Evolutionary conservation across 495 filamentous ascomycete genomes (phyloP).

Genomic region (Aspergillus taichungensis): DNA sequence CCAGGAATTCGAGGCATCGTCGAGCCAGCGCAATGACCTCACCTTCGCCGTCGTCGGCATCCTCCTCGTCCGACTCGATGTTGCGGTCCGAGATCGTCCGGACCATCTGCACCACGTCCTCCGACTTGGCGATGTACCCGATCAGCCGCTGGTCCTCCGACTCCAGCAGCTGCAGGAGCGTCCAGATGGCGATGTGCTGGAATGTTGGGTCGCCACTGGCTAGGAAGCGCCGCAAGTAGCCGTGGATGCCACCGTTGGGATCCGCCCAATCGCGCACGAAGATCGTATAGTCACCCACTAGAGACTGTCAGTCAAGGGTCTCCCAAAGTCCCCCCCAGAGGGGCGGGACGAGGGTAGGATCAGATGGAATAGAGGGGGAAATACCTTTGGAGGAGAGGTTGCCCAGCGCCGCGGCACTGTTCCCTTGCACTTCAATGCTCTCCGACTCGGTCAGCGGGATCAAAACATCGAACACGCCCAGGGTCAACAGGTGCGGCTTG

Average conservation of each 20-base stretch:
- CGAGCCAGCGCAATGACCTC: constrained; percentile 90
- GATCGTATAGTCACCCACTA: constrained; percentile 93
- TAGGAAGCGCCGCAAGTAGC: constrained; percentile 87
- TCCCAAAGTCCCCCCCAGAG: neutral
- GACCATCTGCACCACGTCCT: constrained; percentile 85
- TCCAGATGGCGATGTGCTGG: constrained; percentile 99
- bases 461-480: constrained; percentile 93
- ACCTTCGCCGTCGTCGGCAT: constrained; percentile 84
- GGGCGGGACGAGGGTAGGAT: neutral
- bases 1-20: constrained; percentile 80
- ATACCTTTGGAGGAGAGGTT: constrained; percentile 96
- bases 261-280: constrained; percentile 91
- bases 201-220: constrained; percentile 93
- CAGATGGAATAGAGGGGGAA: constrained; percentile 8
- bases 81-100: constrained; percentile 81
- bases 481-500: constrained; percentile 80
- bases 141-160: constrained; percentile 84
- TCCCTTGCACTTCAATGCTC: constrained; percentile 96
- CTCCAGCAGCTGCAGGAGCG: constrained; percentile 86
- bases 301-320: neutral
- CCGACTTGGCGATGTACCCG: constrained; percentile 72
- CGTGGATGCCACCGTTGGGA: constrained; percentile 88
- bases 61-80: constrained; percentile 83
- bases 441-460: constrained; percentile 92
- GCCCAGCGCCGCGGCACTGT: constrained; percentile 90